Evolutionary conservation across 2,329 filamentous ascomycete species (phyloP), one percentile per base, ranked within the genome.

Genomic region (Lojkania enalia): DNA sequence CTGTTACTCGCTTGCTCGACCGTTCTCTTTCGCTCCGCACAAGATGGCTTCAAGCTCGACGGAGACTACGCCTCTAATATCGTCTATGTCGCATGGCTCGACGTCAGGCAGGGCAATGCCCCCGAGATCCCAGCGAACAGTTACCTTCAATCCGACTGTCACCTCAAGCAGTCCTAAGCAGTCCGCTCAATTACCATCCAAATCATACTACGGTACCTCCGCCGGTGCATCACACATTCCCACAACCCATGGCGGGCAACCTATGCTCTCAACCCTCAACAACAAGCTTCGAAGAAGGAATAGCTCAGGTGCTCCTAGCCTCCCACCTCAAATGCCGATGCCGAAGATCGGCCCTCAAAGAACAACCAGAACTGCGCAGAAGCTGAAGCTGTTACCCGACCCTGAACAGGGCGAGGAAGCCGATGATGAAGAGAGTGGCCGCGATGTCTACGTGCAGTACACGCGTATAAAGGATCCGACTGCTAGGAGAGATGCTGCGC

Each of bases 371-470:
- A 96, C 88, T 54, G 90, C 90, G 1, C 90, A 97, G 75, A 99
- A 99, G 74, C 79, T 99, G 49, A 99, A 99, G 74, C 80, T 99
- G n/a, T 76, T 99, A 13, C 94, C 94, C 1, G 94, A 94, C 63
- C 90, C 91, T 0, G 88, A 95, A 47, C 79, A 89, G 33, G 88
- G 82, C 25, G 87, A 88, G 19, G 88, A 91, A 32, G 83, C 78
- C 20, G 56, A 60, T 14, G 91, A 97, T 51, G 92, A 96, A 62
- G 92, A 96, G 71, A 94, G 89, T 61, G 90, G 91, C 7, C 80
- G 91, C 53, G 94, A 99, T 67, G 94, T 99, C 21, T 99, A 99
- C 73, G 92, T 91, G 19, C 94, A 99, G 69, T 97, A 96, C 69
- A 96, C 92, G 6, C 82, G 94, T 33, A 99, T 99, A 73, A 97